phyloP scores from a whole-genome alignment of 1,139 yeast genomes.

The Kurtzmaniella quercitrusa region DNA sequence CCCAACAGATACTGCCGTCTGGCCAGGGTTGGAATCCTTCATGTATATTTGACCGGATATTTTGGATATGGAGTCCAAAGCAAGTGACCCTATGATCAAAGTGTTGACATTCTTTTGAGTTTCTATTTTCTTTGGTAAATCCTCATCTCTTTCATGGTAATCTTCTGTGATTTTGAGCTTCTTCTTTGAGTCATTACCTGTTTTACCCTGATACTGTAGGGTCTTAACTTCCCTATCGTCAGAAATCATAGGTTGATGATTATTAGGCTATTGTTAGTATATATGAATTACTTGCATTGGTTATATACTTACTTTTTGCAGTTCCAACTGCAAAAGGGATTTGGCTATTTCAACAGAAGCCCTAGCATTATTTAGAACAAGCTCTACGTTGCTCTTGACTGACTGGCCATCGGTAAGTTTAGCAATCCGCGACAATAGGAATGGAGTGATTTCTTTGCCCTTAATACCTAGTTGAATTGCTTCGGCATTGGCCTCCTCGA shows the following conservation, averaged over 20 bases:
- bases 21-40: conserved; percentile 75
- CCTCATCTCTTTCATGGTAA: background rate
- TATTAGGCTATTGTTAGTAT: background rate
- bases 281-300: background rate
- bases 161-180: too few species aligned
- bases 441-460: conserved; percentile 83
- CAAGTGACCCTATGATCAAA: conserved; percentile 69
- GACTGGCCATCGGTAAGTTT: conserved; percentile 64
- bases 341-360: conserved; percentile 66
- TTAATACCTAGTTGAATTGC: conserved; percentile 51
- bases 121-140: background rate
- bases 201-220: too few species aligned
- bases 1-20: conserved; percentile 55
- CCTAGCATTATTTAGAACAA: conserved; percentile 73
- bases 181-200: too few species aligned
- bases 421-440: conserved; percentile 61
- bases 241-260: background rate
- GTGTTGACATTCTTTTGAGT: conserved; percentile 16
- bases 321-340: conserved; percentile 40
- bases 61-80: conserved; percentile 64
- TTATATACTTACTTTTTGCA: background rate
- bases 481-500: conserved; percentile 52
- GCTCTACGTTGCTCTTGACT: conserved; percentile 65
- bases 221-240: too few species aligned
- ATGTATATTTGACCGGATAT: conserved; percentile 25